These are phyloP conservation scores for Candida yuanshanica DNA, from an alignment of 805 yeast species.

Conservation along the genomic window DNA sequence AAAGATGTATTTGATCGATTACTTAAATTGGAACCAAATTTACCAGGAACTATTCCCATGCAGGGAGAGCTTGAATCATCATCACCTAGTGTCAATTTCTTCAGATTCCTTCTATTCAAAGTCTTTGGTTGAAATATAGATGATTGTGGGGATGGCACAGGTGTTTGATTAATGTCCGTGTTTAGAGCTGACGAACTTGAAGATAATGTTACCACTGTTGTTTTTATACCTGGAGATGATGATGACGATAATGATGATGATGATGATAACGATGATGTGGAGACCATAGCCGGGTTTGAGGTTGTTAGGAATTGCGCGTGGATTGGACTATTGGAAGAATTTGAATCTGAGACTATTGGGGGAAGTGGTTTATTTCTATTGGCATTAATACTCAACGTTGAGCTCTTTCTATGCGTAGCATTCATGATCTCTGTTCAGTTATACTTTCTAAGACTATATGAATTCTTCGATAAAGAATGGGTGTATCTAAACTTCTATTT, in stretches of 20 bases:
- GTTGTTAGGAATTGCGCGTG: conserved; percentile 1
- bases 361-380: conserved; percentile 25
- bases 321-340: neutral
- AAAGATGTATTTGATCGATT: conserved; percentile 2
- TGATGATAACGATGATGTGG: neutral
- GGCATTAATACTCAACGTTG: conserved; percentile 21
- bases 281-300: no score
- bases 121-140: conserved; percentile 36
- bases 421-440: neutral
- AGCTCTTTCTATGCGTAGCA: conserved; percentile 18
- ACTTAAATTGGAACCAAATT: conserved; percentile 1
- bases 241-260: neutral
- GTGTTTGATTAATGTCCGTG: neutral
- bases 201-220: no score
- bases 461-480: no score
- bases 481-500: no score
- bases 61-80: conserved; percentile 9
- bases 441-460: no score
- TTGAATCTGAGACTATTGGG: conserved; percentile 17
- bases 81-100: conserved; percentile 41
- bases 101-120: conserved; percentile 52
- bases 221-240: no score
- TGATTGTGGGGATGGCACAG: conserved; percentile 3
- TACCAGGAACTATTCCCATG: conserved; percentile 12
- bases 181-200: neutral